Evolutionary conservation across 345 rosid species (phyloP).

Genomic region (Salix purpurea): DNA sequence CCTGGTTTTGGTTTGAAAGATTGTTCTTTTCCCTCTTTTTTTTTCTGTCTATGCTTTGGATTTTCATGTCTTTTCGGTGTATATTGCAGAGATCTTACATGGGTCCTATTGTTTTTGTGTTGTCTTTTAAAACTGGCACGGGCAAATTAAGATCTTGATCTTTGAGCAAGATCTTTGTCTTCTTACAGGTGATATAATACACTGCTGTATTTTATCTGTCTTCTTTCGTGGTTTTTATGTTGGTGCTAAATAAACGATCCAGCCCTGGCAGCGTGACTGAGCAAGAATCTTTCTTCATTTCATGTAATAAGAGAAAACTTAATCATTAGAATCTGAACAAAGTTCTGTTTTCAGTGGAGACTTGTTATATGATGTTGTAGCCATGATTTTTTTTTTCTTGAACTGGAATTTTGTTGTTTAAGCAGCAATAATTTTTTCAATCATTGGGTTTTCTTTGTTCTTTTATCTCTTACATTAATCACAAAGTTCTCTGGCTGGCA

Average conservation of each 20-base stretch:
- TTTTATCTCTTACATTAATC: not conserved
- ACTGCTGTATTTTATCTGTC: not conserved
- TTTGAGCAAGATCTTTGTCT: constrained; percentile 9
- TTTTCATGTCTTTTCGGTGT: not conserved
- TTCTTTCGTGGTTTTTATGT: not conserved
- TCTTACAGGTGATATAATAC: not conserved
- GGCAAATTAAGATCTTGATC: constrained; percentile 9
- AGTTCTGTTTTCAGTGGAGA: not conserved
- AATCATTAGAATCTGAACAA: not conserved
- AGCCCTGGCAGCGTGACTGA: not conserved
- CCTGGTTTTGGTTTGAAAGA: not conserved
- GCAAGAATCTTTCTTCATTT: not conserved
- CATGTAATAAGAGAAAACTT: not conserved
- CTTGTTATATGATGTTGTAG: not conserved
- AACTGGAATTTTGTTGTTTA: not conserved
- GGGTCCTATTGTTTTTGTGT: constrained; percentile 8
- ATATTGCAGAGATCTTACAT: constrained; percentile 7
- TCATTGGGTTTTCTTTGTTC: not conserved
- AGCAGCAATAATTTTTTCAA: not conserved
- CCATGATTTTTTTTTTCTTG: not conserved
- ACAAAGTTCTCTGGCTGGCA: not conserved
- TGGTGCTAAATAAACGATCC: not conserved
- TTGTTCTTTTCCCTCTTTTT: not conserved
- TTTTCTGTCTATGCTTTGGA: not conserved
- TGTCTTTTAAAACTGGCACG: not conserved